These are phyloP conservation scores for Fomitopsis serialis DNA, from an alignment of 768 basidiomycete genomes.

Conservation along the genomic window DNA sequence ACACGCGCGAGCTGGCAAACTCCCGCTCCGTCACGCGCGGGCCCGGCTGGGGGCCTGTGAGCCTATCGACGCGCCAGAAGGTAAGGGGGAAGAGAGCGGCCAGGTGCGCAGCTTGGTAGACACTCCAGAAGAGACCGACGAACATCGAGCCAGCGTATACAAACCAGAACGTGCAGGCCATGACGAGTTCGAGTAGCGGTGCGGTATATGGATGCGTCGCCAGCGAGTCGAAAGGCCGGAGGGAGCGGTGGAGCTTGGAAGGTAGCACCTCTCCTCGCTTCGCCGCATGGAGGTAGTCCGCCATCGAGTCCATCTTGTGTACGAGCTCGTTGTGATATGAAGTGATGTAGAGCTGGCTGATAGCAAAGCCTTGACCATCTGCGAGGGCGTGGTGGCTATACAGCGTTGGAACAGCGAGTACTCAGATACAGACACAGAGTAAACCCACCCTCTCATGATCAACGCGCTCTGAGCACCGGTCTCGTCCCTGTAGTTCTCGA, in stretches of 20 bases:
- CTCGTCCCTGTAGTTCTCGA: constrained; percentile 19
- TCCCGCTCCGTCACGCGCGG: constrained; percentile 10
- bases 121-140: constrained; percentile 10
- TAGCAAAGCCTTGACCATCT: constrained; percentile 20
- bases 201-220: constrained; percentile 5
- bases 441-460: constrained; percentile 13
- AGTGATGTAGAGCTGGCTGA: constrained; percentile 20
- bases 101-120: constrained; percentile 11
- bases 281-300: constrained; percentile 4
- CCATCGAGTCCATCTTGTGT: constrained; percentile 9
- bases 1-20: constrained; percentile 14
- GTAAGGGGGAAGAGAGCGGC: constrained; percentile 11
- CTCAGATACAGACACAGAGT: background rate
- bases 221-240: constrained; percentile 13
- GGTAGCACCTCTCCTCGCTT: constrained; percentile 14
- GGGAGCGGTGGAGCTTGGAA: constrained; percentile 12
- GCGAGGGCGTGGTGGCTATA: constrained; percentile 18
- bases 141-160: constrained; percentile 1
- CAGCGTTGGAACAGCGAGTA: background rate
- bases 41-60: constrained; percentile 12
- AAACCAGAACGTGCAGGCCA: constrained; percentile 14
- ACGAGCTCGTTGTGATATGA: constrained; percentile 17
- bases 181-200: constrained; percentile 11
- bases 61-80: constrained; percentile 21
- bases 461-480: constrained; percentile 16